Base-by-base conservation (phyloP, 2,329 filamentous ascomycete genomes). In the Penicillium sp. region DNA sequence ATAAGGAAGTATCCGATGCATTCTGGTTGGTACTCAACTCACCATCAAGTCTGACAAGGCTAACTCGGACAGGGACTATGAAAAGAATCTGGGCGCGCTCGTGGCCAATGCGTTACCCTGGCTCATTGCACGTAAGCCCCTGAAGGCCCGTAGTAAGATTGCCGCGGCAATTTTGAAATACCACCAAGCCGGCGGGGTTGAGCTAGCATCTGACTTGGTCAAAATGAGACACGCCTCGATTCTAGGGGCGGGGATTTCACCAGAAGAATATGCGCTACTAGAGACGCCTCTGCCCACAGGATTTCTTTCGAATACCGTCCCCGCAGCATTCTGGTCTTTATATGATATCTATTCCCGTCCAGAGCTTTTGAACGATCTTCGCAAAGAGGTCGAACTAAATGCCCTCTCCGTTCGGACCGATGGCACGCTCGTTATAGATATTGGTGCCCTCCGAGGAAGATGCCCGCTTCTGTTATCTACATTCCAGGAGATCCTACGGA, bases 271-370 rank as follows among this genome's bases (percentile, higher is more conserved):
- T 42, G 65, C 63, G 0, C 56, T 61, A n/a, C 52, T 62, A 2
- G 70, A 74, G 49, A 57, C 59, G 6, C 38, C 57, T 3, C 62
- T 67, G 44, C 59, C 55, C 1, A 34, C 77, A 6, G 77, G 65
- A 0, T 54, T 75, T 21, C 61, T 76, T 1, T 66, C 69, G 39
- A 80, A 80, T 57, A 75, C 76, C 0, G 63, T 70, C 4, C 74
- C 74, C 0, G 69, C 75, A 0, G 60, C 64, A 0, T 81, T 79
- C 63, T 81, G 79, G 78, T 51, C 73, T 1, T 33, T 80, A 0
- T 73, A 68, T 53, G 70, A 78, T 36, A 59, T 81, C 7, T 77
- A 69, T 60, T 73, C 73, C 5, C 67, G 73, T 1, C 70, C 74
- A 0, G 57, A 60, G 1, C 57, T 79, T 0, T 66, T 79, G 1